Evolutionary conservation across 441 rosid species (phyloP).

Genomic region (Mallotus japonicus): DNA sequence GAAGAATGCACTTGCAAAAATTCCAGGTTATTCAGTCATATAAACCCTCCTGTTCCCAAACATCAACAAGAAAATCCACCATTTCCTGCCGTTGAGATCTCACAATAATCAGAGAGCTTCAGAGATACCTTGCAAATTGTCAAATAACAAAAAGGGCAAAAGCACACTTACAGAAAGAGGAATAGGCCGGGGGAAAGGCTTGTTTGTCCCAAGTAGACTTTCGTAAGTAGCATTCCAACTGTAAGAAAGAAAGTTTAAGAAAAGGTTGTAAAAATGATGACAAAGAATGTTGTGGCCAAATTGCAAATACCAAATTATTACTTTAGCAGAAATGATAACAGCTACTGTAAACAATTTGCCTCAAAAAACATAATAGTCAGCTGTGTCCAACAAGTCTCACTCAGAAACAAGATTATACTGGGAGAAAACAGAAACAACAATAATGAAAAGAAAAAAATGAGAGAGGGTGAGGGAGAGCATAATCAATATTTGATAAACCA

Average conservation of each 20-base stretch:
- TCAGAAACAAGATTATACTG: not conserved
- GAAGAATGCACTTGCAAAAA: not conserved
- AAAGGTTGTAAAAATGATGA: not conserved
- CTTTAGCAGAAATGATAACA: not conserved
- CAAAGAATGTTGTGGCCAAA: not conserved
- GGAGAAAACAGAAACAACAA: not conserved
- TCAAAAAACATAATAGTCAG: not conserved
- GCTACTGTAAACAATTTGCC: not conserved
- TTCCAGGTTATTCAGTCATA: conserved; percentile 42
- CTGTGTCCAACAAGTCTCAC: not conserved
- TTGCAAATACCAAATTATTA: not conserved
- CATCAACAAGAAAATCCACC: conserved; percentile 79
- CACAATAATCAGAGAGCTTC: not conserved
- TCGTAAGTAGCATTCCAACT: conserved; percentile 72
- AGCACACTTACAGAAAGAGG: conserved; percentile 65
- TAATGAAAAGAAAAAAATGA: not conserved
- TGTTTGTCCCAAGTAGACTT: conserved; percentile 54
- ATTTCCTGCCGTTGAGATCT: conserved; percentile 39
- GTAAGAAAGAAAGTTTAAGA: conserved; percentile 18
- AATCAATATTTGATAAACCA: not conserved
- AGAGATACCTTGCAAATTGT: not conserved
- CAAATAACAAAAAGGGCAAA: not conserved
- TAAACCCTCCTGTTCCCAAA: conserved; percentile 82
- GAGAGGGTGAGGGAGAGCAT: not conserved
- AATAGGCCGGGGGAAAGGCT: conserved; percentile 48